Evolutionary conservation across 2,329 filamentous ascomycete genomes (phyloP).

Genomic region (Aspergillus pseudonomiae): DNA sequence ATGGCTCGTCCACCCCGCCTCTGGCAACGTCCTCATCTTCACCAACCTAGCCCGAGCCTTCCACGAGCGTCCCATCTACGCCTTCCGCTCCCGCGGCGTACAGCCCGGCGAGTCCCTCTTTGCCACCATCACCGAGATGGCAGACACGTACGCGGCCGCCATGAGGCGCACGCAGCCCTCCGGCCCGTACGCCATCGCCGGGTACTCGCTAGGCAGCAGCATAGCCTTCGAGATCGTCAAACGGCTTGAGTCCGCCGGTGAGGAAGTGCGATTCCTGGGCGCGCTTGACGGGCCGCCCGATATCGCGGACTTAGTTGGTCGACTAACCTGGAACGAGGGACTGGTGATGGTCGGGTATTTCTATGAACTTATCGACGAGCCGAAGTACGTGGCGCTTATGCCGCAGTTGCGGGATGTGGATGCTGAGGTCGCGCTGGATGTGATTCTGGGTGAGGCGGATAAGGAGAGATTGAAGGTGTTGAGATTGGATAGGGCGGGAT

Average conservation of each 20-base stretch:
- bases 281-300: background rate
- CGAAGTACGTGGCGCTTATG: no score
- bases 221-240: background rate
- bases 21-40: constrained; percentile 36
- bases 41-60: constrained; percentile 28
- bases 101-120: background rate
- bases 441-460: no score
- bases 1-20: no score
- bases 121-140: background rate
- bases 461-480: no score
- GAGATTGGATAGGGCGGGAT: no score
- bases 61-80: constrained; percentile 18
- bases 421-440: no score
- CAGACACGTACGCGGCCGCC: background rate
- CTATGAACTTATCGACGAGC: no score
- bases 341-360: no score
- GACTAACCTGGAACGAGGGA: no score
- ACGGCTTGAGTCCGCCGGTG: background rate
- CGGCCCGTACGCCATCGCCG: constrained; percentile 2
- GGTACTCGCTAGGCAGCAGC: background rate
- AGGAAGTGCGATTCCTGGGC: background rate
- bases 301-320: background rate
- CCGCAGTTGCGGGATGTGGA: no score
- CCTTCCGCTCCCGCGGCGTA: constrained; percentile 14
- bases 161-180: background rate